Percentiles rank a stretch among this genome's conserved stretches.
These are phyloP conservation scores for Wickerhamia fluorescens DNA, from an alignment of 805 yeast species.

Conservation along the genomic window DNA sequence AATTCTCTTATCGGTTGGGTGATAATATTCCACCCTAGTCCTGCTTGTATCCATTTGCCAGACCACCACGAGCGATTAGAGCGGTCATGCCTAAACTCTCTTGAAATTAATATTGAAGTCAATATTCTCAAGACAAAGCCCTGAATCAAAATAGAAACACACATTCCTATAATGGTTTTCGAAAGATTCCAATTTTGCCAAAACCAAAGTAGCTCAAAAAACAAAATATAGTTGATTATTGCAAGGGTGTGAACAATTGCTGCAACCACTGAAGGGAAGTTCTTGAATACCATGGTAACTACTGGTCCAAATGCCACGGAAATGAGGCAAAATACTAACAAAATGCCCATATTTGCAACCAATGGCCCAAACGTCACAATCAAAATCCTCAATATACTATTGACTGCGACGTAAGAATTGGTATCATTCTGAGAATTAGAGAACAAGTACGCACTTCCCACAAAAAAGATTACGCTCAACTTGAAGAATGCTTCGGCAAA, in stretches of 20 bases:
- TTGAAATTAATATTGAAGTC: slow-evolving; percentile 45
- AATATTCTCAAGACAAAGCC: slow-evolving; percentile 47
- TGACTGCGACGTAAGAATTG: slow-evolving; percentile 23
- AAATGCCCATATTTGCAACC: slow-evolving; percentile 31
- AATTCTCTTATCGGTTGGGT: slow-evolving; percentile 63
- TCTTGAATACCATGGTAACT: slow-evolving; percentile 32
- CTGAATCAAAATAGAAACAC: slow-evolving; percentile 50
- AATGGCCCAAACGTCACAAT: slow-evolving; percentile 45
- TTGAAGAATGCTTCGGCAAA: slow-evolving; percentile 36
- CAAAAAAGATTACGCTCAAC: slow-evolving; percentile 22
- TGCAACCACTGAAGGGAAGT: slow-evolving; percentile 50
- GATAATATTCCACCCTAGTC: slow-evolving; percentile 53
- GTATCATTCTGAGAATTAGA: slow-evolving; percentile 47
- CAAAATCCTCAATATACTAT: slow-evolving; percentile 36
- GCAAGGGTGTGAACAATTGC: slow-evolving; percentile 47
- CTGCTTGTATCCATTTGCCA: slow-evolving; percentile 60
- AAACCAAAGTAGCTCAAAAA: slow-evolving; percentile 60
- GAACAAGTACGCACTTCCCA: slow-evolving; percentile 44
- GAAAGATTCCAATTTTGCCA: slow-evolving; percentile 63
- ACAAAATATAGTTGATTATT: slow-evolving; percentile 44
- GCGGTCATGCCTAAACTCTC: slow-evolving; percentile 55
- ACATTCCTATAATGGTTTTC: slow-evolving; percentile 53
- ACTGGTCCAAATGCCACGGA: slow-evolving; percentile 48
- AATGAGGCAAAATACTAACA: slow-evolving; percentile 35
- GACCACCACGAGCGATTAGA: slow-evolving; percentile 71